Percentiles rank a stretch among this genome's conserved stretches.
Evolutionary conservation across 805 yeast species (phyloP).

Genomic region (Saturnispora silvae): DNA sequence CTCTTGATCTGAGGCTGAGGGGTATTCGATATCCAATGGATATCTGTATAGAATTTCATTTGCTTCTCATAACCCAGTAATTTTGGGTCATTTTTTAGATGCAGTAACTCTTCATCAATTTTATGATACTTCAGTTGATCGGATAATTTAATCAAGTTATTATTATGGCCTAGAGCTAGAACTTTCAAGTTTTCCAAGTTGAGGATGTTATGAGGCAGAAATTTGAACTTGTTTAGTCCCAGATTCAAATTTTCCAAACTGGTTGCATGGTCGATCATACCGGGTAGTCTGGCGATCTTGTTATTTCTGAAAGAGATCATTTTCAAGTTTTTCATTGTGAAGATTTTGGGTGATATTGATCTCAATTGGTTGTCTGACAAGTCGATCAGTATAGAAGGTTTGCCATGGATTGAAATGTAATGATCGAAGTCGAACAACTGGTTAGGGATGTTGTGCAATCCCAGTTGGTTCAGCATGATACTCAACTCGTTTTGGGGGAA

Average conservation of each 20-base stretch:
- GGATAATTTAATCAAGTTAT: slow-evolving; percentile 27
- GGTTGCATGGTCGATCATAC: slow-evolving; percentile 31
- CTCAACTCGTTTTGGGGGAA: slow-evolving; percentile 26
- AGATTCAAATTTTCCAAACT: slow-evolving; percentile 42
- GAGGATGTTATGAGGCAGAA: slow-evolving; percentile 44
- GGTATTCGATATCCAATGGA: slow-evolving; percentile 19
- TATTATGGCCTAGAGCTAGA: slow-evolving; percentile 43
- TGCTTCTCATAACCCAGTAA: slow-evolving; percentile 9
- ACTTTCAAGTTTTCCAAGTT: slow-evolving; percentile 32
- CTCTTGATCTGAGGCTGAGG: slow-evolving; percentile 6
- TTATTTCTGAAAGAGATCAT: slow-evolving; percentile 46
- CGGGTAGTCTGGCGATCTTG: slow-evolving; percentile 35
- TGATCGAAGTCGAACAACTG: slow-evolving; percentile 48
- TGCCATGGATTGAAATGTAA: slow-evolving; percentile 32
- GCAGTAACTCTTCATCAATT: slow-evolving; percentile 22
- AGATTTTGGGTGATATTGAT: slow-evolving; percentile 38
- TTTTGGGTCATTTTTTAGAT: neutral
- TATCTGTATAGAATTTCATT: slow-evolving; percentile 18
- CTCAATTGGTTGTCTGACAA: slow-evolving; percentile 40
- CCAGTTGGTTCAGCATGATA: slow-evolving; percentile 39
- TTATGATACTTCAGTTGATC: slow-evolving; percentile 9
- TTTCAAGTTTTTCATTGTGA: slow-evolving; percentile 38
- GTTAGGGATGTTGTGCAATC: slow-evolving; percentile 40
- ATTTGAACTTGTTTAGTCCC: slow-evolving; percentile 39
- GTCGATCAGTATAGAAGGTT: slow-evolving; percentile 36